A percentile compares a stretch with the other conserved stretches of the same genome.
Conservation (phyloP, 306 rosid species). For the Arachis stenosperma region DNA sequence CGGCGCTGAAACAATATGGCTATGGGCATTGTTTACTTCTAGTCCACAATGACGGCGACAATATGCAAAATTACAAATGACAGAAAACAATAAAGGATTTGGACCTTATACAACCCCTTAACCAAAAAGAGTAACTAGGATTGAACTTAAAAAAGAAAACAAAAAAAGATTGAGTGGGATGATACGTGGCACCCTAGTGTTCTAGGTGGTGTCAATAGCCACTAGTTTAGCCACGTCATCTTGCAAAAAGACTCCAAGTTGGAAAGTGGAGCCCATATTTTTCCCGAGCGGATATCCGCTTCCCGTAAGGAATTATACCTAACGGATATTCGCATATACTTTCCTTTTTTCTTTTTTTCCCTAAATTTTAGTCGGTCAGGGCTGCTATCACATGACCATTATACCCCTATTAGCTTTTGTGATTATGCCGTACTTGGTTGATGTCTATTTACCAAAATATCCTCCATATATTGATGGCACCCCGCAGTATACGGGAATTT, state of each 20-base stretch:
- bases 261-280: slow-evolving; percentile 9
- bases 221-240: slow-evolving; percentile 41
- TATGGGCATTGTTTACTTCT: too few species aligned
- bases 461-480: slow-evolving; percentile 35
- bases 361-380: background rate
- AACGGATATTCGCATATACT: slow-evolving; percentile 69
- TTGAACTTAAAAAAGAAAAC: background rate
- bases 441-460: slow-evolving; percentile 37
- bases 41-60: too few species aligned
- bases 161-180: background rate
- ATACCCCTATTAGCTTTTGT: background rate
- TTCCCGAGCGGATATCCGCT: slow-evolving; percentile 42
- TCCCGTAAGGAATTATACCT: slow-evolving; percentile 51
- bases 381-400: background rate
- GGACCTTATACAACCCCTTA: too few species aligned
- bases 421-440: background rate
- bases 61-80: too few species aligned
- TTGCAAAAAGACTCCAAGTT: background rate
- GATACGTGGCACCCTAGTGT: slow-evolving; percentile 24
- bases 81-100: too few species aligned
- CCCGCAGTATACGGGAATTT: background rate
- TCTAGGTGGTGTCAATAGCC: background rate
- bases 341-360: background rate
- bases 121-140: background rate
- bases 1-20: too few species aligned